phyloP scores from a whole-genome alignment of 2,329 filamentous ascomycete genomes.

The Magnaporthiopsis rhizophila region DNA sequence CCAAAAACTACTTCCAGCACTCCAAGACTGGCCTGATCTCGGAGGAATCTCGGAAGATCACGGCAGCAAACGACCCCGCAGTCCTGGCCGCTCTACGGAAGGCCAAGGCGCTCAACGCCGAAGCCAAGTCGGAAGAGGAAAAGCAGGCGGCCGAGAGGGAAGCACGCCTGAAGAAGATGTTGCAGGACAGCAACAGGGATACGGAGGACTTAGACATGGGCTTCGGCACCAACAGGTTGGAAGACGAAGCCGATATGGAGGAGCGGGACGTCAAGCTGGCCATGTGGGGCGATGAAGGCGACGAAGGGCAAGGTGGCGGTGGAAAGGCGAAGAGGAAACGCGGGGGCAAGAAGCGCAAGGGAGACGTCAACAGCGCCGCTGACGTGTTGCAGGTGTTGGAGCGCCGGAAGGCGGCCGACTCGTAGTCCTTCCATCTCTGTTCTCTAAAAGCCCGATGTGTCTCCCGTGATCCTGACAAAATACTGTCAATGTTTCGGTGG shows the following conservation, averaged over 20 bases:
- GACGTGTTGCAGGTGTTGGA: constrained; percentile 79
- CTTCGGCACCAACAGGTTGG: constrained; percentile 80
- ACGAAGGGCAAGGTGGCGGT: constrained; percentile 39
- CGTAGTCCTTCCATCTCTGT: constrained; percentile 4
- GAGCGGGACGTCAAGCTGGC: constrained; percentile 59
- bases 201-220: constrained; percentile 90
- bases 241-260: constrained; percentile 80
- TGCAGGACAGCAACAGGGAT: constrained; percentile 68
- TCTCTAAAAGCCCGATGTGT: not conserved
- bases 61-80: constrained; percentile 63
- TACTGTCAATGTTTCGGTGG: not conserved
- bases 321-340: constrained; percentile 57
- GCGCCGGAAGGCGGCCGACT: constrained; percentile 34
- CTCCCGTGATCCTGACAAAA: not conserved
- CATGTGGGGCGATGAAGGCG: constrained; percentile 50
- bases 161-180: constrained; percentile 64
- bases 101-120: constrained; percentile 58
- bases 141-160: constrained; percentile 44
- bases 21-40: constrained; percentile 46
- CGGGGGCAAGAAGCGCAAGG: constrained; percentile 67
- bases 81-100: constrained; percentile 81
- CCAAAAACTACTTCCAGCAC: constrained; percentile 56
- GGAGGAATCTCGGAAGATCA: constrained; percentile 40
- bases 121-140: constrained; percentile 30
- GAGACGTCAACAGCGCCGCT: constrained; percentile 67